These are phyloP conservation scores for Alloteropsis angusta DNA, from an alignment of 202 grass and related monocot species.

Conservation along the genomic window DNA sequence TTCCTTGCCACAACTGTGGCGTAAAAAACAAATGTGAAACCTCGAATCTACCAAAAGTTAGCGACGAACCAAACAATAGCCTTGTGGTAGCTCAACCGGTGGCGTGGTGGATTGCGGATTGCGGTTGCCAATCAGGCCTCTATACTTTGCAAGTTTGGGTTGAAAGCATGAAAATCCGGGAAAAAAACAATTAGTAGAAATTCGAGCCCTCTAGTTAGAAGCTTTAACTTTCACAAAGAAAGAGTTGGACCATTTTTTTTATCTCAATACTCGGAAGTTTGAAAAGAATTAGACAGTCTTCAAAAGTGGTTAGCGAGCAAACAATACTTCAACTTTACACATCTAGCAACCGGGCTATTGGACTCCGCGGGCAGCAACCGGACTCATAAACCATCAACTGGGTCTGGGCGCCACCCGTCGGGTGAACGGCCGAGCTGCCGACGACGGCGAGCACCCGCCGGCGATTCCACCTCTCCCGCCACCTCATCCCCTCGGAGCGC, in stretches of 20 bases:
- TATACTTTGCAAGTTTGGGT: not conserved
- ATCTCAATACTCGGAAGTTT: not conserved
- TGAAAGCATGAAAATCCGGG: not conserved
- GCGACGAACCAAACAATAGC: too few relatives aligned
- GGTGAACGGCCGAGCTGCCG: slow-evolving; percentile 32
- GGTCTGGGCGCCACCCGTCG: slow-evolving; percentile 21
- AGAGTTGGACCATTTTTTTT: too few relatives aligned
- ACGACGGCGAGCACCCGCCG: slow-evolving; percentile 34
- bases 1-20: too few relatives aligned
- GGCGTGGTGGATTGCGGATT: too few relatives aligned
- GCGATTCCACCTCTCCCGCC: slow-evolving; percentile 21
- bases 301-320: not conserved
- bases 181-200: not conserved
- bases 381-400: slow-evolving; percentile 21
- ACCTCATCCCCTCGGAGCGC: not conserved
- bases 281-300: not conserved
- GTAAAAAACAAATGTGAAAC: too few relatives aligned
- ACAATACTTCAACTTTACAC: not conserved
- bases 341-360: not conserved
- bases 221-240: not conserved
- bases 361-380: slow-evolving; percentile 26
- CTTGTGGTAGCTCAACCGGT: too few relatives aligned
- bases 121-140: too few relatives aligned
- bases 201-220: not conserved
- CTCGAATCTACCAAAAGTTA: too few relatives aligned